A percentile compares a stretch with the other conserved stretches of the same genome.
Conservation (phyloP, 2,329 filamentous ascomycete genomes). For the Alternaria brassicae region DNA sequence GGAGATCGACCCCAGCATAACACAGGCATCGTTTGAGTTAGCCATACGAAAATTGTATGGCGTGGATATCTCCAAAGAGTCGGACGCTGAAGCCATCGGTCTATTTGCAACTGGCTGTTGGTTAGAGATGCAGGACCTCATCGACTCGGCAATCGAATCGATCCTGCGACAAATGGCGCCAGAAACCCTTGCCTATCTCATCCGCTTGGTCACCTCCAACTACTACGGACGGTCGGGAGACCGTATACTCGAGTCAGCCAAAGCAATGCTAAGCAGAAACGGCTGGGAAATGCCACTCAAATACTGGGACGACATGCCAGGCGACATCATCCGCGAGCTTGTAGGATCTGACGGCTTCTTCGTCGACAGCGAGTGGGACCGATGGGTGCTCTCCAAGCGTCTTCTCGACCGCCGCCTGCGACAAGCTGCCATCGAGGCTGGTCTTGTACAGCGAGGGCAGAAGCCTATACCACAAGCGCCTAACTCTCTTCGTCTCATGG, state of each 20-base stretch:
- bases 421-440: slow-evolving; percentile 56
- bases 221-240: slow-evolving; percentile 64
- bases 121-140: slow-evolving; percentile 65
- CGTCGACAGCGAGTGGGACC: slow-evolving; percentile 64
- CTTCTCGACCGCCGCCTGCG: slow-evolving; percentile 61
- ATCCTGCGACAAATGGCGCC: slow-evolving; percentile 64
- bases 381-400: slow-evolving; percentile 63
- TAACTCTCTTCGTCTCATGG: slow-evolving; percentile 57
- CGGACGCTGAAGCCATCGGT: slow-evolving; percentile 61
- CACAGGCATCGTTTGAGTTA: slow-evolving; percentile 61
- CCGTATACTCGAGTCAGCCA: slow-evolving; percentile 63
- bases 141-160: slow-evolving; percentile 61
- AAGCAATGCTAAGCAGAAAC: slow-evolving; percentile 64
- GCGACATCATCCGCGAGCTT: slow-evolving; percentile 65
- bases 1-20: slow-evolving; percentile 62
- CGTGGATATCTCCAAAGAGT: slow-evolving; percentile 56
- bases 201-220: slow-evolving; percentile 62
- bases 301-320: slow-evolving; percentile 65
- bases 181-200: slow-evolving; percentile 57
- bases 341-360: slow-evolving; percentile 67
- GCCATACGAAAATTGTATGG: slow-evolving; percentile 64
- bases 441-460: slow-evolving; percentile 55
- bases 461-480: slow-evolving; percentile 56
- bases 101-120: slow-evolving; percentile 65
- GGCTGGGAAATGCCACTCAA: slow-evolving; percentile 63